phyloP scores from a whole-genome alignment of 2,329 filamentous ascomycete genomes.

The Colletotrichum melonis region DNA sequence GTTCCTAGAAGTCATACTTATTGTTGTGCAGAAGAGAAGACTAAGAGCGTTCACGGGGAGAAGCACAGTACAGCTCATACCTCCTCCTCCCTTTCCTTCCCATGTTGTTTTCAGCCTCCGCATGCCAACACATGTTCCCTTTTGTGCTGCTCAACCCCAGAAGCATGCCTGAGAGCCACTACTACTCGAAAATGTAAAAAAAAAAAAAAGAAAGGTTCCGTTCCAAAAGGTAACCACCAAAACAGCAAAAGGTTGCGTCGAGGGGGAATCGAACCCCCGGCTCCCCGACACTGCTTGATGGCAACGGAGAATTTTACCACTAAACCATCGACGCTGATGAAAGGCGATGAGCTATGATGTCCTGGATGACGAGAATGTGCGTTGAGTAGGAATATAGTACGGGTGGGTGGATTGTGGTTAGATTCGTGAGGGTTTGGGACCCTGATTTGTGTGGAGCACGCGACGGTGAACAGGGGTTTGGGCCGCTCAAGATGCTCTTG shows the following conservation, averaged over 20 bases:
- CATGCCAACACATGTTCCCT: neutral
- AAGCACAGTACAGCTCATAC: too few relatives aligned
- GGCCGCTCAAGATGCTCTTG: neutral
- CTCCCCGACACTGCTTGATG: slow-evolving; percentile 14
- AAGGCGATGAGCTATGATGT: neutral
- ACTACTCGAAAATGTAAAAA: neutral
- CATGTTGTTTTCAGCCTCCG: neutral
- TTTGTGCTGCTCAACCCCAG: too few relatives aligned
- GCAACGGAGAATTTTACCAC: slow-evolving; percentile 21
- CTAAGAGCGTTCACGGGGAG: too few relatives aligned
- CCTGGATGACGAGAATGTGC: fast-evolving
- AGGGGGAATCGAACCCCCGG: slow-evolving; percentile 20
- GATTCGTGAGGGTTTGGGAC: neutral
- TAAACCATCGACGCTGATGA: neutral
- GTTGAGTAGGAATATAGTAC: fast-evolving
- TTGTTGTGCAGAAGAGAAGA: too few relatives aligned
- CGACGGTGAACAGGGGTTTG: neutral
- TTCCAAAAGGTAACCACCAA: neutral
- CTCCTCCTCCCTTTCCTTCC: too few relatives aligned
- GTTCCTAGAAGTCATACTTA: too few relatives aligned
- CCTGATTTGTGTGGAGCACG: neutral
- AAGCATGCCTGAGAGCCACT: too few relatives aligned
- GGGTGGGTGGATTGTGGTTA: neutral
- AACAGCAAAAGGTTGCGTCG: neutral
- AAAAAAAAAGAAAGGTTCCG: neutral